Evolutionary conservation across 1,284 basidiomycete genomes (phyloP).

Genomic region (Trichosporon sp.): DNA sequence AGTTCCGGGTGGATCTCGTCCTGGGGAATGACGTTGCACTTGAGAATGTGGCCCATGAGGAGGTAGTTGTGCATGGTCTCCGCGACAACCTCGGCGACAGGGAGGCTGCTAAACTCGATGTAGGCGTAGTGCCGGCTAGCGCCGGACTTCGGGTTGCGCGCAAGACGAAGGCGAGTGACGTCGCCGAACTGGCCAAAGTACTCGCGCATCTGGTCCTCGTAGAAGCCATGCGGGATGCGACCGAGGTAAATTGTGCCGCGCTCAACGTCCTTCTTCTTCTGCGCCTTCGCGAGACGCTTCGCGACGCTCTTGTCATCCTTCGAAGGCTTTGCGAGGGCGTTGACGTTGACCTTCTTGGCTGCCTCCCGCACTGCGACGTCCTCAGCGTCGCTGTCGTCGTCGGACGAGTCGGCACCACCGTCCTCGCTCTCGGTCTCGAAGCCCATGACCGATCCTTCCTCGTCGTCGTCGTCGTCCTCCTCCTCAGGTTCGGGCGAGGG

Average conservation of each 20-base stretch:
- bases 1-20: slow-evolving; percentile 86
- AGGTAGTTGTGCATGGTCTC: slow-evolving; percentile 99
- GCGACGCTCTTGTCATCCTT: slow-evolving; percentile 77
- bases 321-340: slow-evolving; percentile 59
- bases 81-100: slow-evolving; percentile 89
- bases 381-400: slow-evolving; percentile 64
- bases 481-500: slow-evolving; percentile 23
- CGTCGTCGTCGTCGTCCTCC: slow-evolving; percentile 34
- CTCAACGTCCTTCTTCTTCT: slow-evolving; percentile 58
- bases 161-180: slow-evolving; percentile 79
- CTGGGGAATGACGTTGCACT: slow-evolving; percentile 74
- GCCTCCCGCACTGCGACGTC: slow-evolving; percentile 50
- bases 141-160: slow-evolving; percentile 94
- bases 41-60: slow-evolving; percentile 84
- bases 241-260: slow-evolving; percentile 88
- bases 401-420: slow-evolving; percentile 64
- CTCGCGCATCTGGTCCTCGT: slow-evolving; percentile 84
- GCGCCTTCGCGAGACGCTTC: slow-evolving; percentile 73
- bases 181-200: slow-evolving; percentile 96
- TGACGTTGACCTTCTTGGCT: slow-evolving; percentile 55
- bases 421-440: slow-evolving; percentile 58
- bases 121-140: slow-evolving; percentile 95
- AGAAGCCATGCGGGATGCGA: slow-evolving; percentile 92
- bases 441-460: slow-evolving; percentile 56
- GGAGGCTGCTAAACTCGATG: slow-evolving; percentile 83